Base-by-base conservation (phyloP, 1,284 basidiomycete genomes). In the Hypsizygus ulmarius region DNA sequence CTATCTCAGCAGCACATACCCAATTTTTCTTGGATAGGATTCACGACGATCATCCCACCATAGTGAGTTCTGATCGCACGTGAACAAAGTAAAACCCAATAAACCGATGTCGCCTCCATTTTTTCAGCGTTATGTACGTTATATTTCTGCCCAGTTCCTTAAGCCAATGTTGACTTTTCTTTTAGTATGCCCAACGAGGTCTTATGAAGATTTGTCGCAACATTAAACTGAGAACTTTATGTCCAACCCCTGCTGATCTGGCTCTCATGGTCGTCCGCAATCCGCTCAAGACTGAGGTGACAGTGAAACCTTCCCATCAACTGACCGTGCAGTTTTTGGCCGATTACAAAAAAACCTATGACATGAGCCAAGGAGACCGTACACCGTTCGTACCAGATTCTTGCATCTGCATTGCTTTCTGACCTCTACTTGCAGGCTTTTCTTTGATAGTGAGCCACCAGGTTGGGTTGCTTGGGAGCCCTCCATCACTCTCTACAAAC, bases 221-320 rank as follows among this genome's bases (percentile, higher is more conserved):
- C 60, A 76, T 94, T 65, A 95, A 95, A 66, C 63, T 96, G n/a
- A 80, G 91, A 16, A 88, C 92, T 1, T 81, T 87, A 45, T 75
- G 75, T 52, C 62, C 67, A 4, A 71, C 68, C 12, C 76, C 83
- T n/a, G 69, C 73, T 14, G 83, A 90, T 52, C 63, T 86, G 15
- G 74, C 74, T 2, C 59, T 83, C 15, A 75, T 73, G 46, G 69
- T 67, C 21, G 77, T 74, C 52, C 72, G 71, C 45, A 77, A 88
- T 75, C 73, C 85, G 58, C 66, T 86, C 66, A 67, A 83, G 71
- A 68, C 72, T 67, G 66, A 70, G 57, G 64, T 84, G 27, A 54
- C 66, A 2, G 60, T 84, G 2, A 57, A 72, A 35, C 80, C 81
- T 2, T 77, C 85, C 28, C 62, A 77, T 57, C 69, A 78, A 36